Base-by-base conservation (phyloP, 331 rosid species). In the Rosa hybrid region DNA sequence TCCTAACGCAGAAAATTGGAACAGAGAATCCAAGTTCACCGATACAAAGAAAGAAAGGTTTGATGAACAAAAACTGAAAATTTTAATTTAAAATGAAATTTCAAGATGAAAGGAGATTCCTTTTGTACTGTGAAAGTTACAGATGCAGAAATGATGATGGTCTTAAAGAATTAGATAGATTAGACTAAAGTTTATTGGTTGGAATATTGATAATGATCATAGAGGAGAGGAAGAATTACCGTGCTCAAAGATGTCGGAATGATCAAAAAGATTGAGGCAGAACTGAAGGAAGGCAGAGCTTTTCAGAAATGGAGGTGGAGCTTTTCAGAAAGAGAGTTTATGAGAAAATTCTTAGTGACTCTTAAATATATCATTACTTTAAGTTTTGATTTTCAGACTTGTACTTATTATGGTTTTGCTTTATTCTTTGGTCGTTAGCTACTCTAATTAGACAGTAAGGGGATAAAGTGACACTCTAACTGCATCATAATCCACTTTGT, bases 161-260 rank as follows among this genome's bases (percentile, higher is more conserved):
- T 38, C 38, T 51, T 76, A 44, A 56, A 65, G 73, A 81, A 75
- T 67, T 67, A 83, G 79, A 41, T 64, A 41, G 41, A 72, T 78
- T 65, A 68, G 67, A 59, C 45, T 70, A 48, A 77, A 13, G 71
- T 82, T 82, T 14, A 41, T 34, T 27, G 81, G 84, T 84, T 76
- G 79, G 38, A 12, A 80, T 77, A 85, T 81, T 83, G 86, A 50
- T 71, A 39, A 87, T 89, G 91, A 70, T 86, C 65, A 59, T 21
- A 21, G 65, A 77, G 82, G 82, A 73, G 83, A 27, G 87, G 81
- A 63, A 56, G 75, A 60, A 64, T 72, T 44, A 87, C 83, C 79
- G 68, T 80, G 50, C 76, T 62, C 12, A 83, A 86, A 79, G 83
- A 72, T 83, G 75, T 81, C 60, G 71, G 78, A 85, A 78, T 76